Conservation (phyloP, 2,329 filamentous ascomycete genomes). For the Fusarium nelsonii region DNA sequence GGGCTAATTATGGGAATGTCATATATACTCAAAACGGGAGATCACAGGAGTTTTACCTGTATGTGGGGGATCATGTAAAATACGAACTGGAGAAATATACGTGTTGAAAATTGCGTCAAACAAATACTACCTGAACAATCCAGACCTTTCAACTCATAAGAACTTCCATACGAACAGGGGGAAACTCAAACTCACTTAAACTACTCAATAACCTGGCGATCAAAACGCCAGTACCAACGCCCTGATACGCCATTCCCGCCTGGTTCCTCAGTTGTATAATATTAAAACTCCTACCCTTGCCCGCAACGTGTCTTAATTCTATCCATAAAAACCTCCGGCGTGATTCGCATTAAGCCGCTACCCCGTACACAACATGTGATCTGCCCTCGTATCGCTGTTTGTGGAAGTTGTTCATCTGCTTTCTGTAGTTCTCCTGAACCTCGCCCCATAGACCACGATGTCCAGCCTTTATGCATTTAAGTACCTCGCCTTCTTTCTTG, state of each 20-base stretch:
- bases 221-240: neutral
- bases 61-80: neutral
- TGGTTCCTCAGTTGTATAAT: neutral
- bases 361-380: conserved; percentile 42
- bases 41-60: neutral
- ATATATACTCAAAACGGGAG: neutral
- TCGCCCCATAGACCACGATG: conserved; percentile 50
- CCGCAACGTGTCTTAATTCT: neutral
- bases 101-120: neutral
- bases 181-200: neutral
- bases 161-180: neutral
- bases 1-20: conserved; percentile 2
- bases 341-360: conserved; percentile 19
- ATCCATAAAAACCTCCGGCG: neutral
- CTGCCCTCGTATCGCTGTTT: conserved; percentile 37
- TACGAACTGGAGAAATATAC: neutral
- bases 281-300: neutral
- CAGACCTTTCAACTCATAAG: neutral
- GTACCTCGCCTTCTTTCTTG: conserved; percentile 42
- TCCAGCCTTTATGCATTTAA: conserved; percentile 42
- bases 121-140: neutral
- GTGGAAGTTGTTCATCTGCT: conserved; percentile 42
- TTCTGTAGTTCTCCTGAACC: conserved; percentile 49
- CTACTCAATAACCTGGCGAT: neutral
- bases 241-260: neutral